Conservation (phyloP, 2,329 filamentous ascomycete genomes). For the Apiospora pterosperma region DNA sequence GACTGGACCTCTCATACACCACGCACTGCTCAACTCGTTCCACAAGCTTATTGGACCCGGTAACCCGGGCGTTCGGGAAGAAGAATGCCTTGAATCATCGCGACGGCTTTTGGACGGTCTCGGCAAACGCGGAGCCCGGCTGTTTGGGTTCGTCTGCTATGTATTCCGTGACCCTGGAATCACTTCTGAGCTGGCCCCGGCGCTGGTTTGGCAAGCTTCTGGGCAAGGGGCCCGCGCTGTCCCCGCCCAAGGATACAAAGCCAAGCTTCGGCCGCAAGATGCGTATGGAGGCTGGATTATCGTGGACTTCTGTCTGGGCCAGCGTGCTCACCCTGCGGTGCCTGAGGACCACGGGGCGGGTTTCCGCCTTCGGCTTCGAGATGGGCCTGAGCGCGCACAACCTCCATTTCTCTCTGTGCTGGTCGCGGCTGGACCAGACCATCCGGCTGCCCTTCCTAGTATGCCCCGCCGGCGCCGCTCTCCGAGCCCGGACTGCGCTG, state of each 20-base stretch:
- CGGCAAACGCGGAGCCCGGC: conserved; percentile 23
- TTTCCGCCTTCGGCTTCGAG: conserved; percentile 42
- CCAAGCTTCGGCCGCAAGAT: conserved; percentile 15
- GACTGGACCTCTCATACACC: conserved; percentile 39
- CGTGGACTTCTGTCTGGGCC: conserved; percentile 30
- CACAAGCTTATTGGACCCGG: conserved; percentile 1
- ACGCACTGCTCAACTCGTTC: conserved; percentile 12
- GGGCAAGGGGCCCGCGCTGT: background rate
- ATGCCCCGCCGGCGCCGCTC: conserved; percentile 24
- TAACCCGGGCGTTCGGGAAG: conserved; percentile 27
- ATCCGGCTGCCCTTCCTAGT: conserved; percentile 42
- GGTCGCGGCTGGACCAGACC: conserved; percentile 42
- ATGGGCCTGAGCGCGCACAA: conserved; percentile 37
- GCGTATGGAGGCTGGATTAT: conserved; percentile 41
- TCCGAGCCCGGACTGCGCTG: conserved; percentile 19
- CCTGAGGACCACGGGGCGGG: conserved; percentile 37
- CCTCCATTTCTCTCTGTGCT: conserved; percentile 44
- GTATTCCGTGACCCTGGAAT: background rate
- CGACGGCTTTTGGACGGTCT: conserved; percentile 36
- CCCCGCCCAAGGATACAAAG: background rate
- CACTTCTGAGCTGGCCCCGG: background rate
- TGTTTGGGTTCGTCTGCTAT: conserved; percentile 19
- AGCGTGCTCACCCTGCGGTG: conserved; percentile 41
- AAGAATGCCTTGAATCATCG: background rate
- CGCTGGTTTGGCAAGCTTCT: background rate